phyloP scores from a whole-genome alignment of 2,329 filamentous ascomycete genomes.

The Aureobasidium sp. region DNA sequence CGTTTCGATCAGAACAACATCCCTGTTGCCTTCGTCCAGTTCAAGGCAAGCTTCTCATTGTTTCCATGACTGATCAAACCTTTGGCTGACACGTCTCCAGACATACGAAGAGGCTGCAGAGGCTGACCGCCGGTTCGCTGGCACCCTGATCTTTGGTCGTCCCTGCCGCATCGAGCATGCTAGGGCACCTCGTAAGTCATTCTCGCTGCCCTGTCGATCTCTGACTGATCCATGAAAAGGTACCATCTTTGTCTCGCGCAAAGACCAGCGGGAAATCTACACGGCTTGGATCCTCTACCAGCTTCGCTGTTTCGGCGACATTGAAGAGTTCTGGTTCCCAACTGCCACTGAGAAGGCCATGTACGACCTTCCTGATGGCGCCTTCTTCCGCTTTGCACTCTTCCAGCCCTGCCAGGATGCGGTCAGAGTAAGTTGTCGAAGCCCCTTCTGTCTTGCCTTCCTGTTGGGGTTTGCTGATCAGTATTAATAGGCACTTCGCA shows the following conservation, averaged over 20 bases:
- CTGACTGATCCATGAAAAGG: constrained; percentile 6
- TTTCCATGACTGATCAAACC: constrained; percentile 21
- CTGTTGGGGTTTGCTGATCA: background rate
- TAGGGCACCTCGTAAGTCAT: constrained; percentile 49
- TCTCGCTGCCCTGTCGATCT: background rate
- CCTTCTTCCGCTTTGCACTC: constrained; percentile 26
- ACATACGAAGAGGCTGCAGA: constrained; percentile 45
- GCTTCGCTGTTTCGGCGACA: constrained; percentile 40
- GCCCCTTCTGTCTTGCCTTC: constrained; percentile 15
- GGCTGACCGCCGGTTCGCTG: constrained; percentile 47
- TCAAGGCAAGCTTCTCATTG: constrained; percentile 42
- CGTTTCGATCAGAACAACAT: constrained; percentile 51
- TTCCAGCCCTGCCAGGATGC: constrained; percentile 28
- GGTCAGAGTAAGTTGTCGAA: constrained; percentile 19
- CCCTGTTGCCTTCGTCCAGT: constrained; percentile 60
- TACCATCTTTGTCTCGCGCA: constrained; percentile 8
- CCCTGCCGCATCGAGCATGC: constrained; percentile 53
- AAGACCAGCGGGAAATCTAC: background rate
- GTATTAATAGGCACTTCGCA: background rate
- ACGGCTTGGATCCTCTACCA: background rate
- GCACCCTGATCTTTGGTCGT: constrained; percentile 21
- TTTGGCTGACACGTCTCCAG: constrained; percentile 31
- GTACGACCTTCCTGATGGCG: constrained; percentile 27
- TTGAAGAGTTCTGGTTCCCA: constrained; percentile 23
- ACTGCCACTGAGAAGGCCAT: constrained; percentile 24